Evolutionary conservation across 2,329 filamentous ascomycete species (phyloP).

Genomic region (Ophiostoma fasciatum): DNA sequence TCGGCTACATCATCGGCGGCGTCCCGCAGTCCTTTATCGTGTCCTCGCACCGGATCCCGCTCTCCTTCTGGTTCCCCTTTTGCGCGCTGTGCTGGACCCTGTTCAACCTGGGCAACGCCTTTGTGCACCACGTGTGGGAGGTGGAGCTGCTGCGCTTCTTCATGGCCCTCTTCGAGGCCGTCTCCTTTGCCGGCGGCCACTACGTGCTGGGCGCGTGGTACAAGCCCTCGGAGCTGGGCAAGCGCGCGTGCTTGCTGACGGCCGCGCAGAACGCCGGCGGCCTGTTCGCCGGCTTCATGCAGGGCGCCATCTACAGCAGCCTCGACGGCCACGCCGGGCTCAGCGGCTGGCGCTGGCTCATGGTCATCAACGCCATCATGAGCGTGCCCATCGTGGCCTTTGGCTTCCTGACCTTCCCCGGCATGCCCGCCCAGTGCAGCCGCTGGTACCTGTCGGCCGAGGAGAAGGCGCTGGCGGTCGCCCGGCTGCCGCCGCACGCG

Average conservation of each 20-base stretch:
- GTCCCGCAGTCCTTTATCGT: too few relatives aligned
- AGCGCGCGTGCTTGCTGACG: conserved; percentile 15
- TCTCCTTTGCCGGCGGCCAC: conserved; percentile 24
- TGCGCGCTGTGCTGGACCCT: conserved; percentile 14
- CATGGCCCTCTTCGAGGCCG: conserved; percentile 25
- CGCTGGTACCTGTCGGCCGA: conserved; percentile 29
- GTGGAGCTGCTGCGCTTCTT: conserved; percentile 18
- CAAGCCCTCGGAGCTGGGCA: conserved; percentile 32
- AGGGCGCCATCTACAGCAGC: conserved; percentile 3
- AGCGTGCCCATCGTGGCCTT: conserved; percentile 2
- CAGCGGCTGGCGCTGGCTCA: conserved; percentile 8
- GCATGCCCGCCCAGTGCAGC: conserved; percentile 11
- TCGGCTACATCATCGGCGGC: too few relatives aligned
- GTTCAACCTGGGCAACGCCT: conserved; percentile 1
- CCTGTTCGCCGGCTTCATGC: conserved; percentile 5
- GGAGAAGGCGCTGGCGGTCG: conserved; percentile 21
- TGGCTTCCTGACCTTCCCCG: conserved; percentile 6
- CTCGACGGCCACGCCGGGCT: conserved; percentile 6
- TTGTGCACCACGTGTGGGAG: conserved; percentile 1
- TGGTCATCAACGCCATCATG: conserved; percentile 6
- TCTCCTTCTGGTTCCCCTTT: too few relatives aligned
- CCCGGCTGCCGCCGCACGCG: conserved; percentile 19
- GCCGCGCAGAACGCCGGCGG: neutral
- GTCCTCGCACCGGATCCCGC: too few relatives aligned
- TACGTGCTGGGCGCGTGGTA: conserved; percentile 35